These are phyloP conservation scores for Quercus rubra DNA, from an alignment of 306 rosid species.

Conservation along the genomic window DNA sequence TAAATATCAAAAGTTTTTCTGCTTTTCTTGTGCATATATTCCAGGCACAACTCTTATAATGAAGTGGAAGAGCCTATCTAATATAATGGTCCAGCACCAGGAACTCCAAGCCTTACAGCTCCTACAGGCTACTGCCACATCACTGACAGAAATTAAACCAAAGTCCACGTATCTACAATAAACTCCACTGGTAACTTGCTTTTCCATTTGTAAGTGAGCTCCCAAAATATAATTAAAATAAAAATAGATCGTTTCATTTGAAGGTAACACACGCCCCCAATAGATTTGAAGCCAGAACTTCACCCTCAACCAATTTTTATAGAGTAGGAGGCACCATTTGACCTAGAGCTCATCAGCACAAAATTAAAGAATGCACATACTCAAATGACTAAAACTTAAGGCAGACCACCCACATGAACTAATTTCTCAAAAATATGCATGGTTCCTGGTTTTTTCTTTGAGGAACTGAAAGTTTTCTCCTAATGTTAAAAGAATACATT, in stretches of 20 bases:
- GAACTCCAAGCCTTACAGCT: neutral
- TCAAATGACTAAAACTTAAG: too few relatives aligned
- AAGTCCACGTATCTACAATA: neutral
- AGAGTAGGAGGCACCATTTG: too few relatives aligned
- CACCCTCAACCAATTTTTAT: neutral
- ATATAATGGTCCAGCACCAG: neutral
- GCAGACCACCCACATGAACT: neutral
- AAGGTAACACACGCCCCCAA: neutral
- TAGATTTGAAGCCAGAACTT: neutral
- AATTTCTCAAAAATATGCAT: neutral
- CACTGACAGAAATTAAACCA: neutral
- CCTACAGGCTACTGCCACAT: neutral
- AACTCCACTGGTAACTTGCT: neutral
- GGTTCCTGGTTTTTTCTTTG: neutral
- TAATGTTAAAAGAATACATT: neutral
- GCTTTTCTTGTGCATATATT: too few relatives aligned
- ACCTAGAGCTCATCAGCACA: too few relatives aligned
- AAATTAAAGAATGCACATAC: too few relatives aligned
- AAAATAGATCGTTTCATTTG: too few relatives aligned
- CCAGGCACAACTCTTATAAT: too few relatives aligned
- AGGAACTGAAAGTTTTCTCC: neutral
- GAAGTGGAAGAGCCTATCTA: neutral
- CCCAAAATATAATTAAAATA: too few relatives aligned
- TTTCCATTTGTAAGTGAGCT: too few relatives aligned
- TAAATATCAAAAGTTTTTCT: neutral